Conservation (phyloP, 805 yeast species). For the Saturnispora silvae region DNA sequence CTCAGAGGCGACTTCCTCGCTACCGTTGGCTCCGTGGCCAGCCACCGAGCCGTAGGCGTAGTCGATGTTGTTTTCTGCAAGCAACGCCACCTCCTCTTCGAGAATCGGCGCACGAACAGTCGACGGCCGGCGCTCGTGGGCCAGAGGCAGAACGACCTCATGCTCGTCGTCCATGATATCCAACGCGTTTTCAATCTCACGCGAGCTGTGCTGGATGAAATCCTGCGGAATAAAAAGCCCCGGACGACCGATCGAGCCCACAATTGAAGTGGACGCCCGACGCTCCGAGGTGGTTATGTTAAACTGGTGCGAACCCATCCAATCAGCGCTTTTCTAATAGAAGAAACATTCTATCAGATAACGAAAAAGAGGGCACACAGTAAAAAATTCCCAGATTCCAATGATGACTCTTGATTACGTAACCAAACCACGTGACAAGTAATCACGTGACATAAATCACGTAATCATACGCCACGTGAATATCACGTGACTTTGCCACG, state of each 20-base stretch:
- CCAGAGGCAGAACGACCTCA: constrained; percentile 5
- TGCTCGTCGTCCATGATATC: constrained; percentile 15
- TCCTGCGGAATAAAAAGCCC: constrained; percentile 44
- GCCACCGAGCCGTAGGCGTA: constrained; percentile 12
- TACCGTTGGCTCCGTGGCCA: not conserved
- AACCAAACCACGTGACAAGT: too few species aligned
- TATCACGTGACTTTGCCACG: too few species aligned
- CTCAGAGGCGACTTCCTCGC: constrained; percentile 16
- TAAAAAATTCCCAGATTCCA: too few species aligned
- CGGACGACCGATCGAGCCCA: constrained; percentile 41
- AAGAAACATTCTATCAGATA: too few species aligned
- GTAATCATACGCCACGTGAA: too few species aligned
- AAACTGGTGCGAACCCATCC: constrained; percentile 28
- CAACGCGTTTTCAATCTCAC: constrained; percentile 17
- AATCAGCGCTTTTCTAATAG: too few species aligned
- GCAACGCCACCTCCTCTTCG: constrained; percentile 22
- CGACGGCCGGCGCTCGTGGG: constrained; percentile 5
- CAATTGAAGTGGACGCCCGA: constrained; percentile 38
- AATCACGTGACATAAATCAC: too few species aligned
- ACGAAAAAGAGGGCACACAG: too few species aligned
- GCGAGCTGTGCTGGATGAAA: constrained; percentile 25
- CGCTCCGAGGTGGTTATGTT: constrained; percentile 36
- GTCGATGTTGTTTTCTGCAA: constrained; percentile 21
- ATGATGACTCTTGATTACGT: too few species aligned
- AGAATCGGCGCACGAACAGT: constrained; percentile 10